These are phyloP conservation scores for Taxillus chinensis DNA, from an alignment of 164 flowering plant genomes.

Conservation along the genomic window DNA sequence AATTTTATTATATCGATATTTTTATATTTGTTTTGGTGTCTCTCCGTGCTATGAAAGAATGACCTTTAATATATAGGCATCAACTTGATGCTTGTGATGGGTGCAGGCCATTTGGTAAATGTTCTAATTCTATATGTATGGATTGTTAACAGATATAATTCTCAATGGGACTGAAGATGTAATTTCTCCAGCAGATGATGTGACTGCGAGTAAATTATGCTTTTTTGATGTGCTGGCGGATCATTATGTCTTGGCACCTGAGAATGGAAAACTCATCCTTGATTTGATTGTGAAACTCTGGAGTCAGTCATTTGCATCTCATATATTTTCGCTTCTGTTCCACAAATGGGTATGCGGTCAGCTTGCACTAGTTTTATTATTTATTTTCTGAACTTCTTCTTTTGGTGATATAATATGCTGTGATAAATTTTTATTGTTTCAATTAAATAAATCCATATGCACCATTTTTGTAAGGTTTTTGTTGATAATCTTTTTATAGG, in stretches of 20 bases:
- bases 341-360: conserved; percentile 85
- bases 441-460: no score
- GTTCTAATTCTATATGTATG: no score
- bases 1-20: no score
- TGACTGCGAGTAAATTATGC: conserved; percentile 36
- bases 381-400: background rate
- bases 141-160: conserved; percentile 55
- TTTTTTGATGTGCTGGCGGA: conserved; percentile 87
- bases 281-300: conserved; percentile 87
- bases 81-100: no score
- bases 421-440: no score
- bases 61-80: no score
- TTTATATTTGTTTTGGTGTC: no score
- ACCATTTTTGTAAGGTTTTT: no score
- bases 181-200: conserved; percentile 36
- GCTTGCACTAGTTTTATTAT: background rate
- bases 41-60: no score
- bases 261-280: conserved; percentile 63
- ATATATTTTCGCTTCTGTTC: conserved; percentile 84
- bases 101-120: no score
- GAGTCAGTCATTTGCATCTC: conserved; percentile 97
- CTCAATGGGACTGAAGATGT: conserved; percentile 41
- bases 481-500: no score
- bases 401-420: background rate
- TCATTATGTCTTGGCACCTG: conserved; percentile 59